Evolutionary conservation across 495 filamentous ascomycete genomes (phyloP).

Genomic region (Recurvomyces mirabilis): DNA sequence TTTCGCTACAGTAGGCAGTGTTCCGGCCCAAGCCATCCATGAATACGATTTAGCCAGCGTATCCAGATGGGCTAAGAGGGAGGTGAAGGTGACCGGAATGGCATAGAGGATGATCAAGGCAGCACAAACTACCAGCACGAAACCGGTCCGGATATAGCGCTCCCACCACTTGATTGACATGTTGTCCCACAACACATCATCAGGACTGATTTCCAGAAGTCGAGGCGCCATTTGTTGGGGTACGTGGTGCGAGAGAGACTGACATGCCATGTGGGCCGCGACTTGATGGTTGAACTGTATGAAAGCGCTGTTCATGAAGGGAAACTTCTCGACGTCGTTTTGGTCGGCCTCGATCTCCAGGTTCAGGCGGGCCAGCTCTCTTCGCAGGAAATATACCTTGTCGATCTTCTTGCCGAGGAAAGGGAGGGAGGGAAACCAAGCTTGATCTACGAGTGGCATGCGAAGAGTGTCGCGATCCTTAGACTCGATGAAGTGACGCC

Average conservation of each 20-base stretch:
- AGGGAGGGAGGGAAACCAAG: slow-evolving; percentile 74
- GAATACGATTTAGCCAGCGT: slow-evolving; percentile 50
- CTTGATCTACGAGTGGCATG: slow-evolving; percentile 63
- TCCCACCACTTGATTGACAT: slow-evolving; percentile 97
- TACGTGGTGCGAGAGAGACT: slow-evolving; percentile 79
- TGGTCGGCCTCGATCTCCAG: slow-evolving; percentile 91
- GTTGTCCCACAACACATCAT: slow-evolving; percentile 95
- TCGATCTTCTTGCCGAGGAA: slow-evolving; percentile 84
- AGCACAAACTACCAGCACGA: slow-evolving; percentile 50
- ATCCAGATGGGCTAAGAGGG: slow-evolving; percentile 63
- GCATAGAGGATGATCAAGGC: slow-evolving; percentile 85
- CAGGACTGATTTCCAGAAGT: slow-evolving; percentile 81
- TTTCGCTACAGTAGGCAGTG: slow-evolving; percentile 50
- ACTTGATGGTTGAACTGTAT: slow-evolving; percentile 98
- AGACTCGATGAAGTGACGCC: slow-evolving; percentile 69
- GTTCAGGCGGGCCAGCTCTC: slow-evolving; percentile 79
- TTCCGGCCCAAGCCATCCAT: slow-evolving; percentile 62
- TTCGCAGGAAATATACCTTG: slow-evolving; percentile 83
- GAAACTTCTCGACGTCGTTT: slow-evolving; percentile 71
- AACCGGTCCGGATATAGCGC: slow-evolving; percentile 60
- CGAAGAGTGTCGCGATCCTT: slow-evolving; percentile 81
- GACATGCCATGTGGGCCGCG: slow-evolving; percentile 95
- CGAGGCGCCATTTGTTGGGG: slow-evolving; percentile 93
- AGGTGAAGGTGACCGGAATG: slow-evolving; percentile 81
- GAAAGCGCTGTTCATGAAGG: slow-evolving; percentile 94